Conservation (phyloP, 108 stramenopile species). For the Hondaea fermentalgiana region DNA sequence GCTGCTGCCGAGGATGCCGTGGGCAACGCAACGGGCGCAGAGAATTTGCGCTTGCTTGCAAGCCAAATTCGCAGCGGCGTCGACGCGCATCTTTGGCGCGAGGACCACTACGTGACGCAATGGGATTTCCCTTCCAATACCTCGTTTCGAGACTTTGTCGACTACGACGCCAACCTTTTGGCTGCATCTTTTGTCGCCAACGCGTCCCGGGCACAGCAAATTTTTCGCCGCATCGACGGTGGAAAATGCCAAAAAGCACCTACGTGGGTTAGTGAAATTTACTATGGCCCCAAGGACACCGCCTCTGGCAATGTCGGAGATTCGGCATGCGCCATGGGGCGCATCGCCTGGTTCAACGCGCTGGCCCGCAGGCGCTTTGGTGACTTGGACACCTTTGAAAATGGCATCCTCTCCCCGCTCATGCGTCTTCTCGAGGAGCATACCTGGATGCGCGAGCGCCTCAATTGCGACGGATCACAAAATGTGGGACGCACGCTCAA, state of each 20-base stretch:
- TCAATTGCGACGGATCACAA: conserved; percentile 6
- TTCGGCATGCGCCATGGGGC: conserved; percentile 27
- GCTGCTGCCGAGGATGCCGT: conserved; percentile 17
- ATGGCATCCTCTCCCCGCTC: conserved; percentile 17
- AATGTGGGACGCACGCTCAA: conserved; percentile 18
- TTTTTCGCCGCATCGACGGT: conserved; percentile 24
- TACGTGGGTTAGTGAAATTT: conserved; percentile 33
- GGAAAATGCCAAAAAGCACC: conserved; percentile 14
- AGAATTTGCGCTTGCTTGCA: neutral
- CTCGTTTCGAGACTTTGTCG: conserved; percentile 29
- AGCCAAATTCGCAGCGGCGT: neutral
- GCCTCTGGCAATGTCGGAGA: conserved; percentile 26
- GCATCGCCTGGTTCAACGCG: conserved; percentile 33
- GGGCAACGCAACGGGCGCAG: conserved; percentile 6
- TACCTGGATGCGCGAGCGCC: conserved; percentile 29
- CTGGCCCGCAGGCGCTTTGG: conserved; percentile 19
- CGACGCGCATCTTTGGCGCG: conserved; percentile 23
- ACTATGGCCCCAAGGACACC: conserved; percentile 33
- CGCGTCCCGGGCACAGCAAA: neutral
- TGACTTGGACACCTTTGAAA: conserved; percentile 10
- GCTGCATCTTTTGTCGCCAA: neutral
- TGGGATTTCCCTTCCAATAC: neutral
- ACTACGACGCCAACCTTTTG: conserved; percentile 36
- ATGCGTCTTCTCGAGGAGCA: conserved; percentile 6
- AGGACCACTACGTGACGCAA: conserved; percentile 40